Base-by-base conservation (phyloP, 257 asterid species). In the Gentiana macrophylla region DNA sequence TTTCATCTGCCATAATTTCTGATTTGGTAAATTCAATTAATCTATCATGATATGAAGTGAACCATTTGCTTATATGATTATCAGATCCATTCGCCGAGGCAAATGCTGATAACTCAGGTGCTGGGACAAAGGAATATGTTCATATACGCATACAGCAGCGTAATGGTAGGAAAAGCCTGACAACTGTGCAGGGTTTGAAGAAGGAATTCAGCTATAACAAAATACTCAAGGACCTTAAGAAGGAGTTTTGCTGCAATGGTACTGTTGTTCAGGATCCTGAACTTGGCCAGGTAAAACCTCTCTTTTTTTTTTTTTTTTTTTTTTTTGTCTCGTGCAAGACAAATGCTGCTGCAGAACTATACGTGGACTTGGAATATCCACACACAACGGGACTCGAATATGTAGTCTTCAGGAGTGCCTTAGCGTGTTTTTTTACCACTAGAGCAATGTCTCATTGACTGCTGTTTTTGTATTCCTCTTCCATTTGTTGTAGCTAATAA, bases 51-150 rank as follows among this genome's bases (percentile, higher is more conserved):
- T 4, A 8, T n/a, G 36, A 47, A 36, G 37, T 44, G 5, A 12
- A 11, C 35, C 38, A 53, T 37, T 35, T 46, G 13, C 57, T 38
- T 37, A 24, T n/a, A 38, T 35, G 68, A 53, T 43, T 12, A 5
- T 6, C 80, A 86, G 95, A 86, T 79, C 95, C 95, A 62, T 86
- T 83, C 67, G 85, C 89, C 50, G 95, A 86, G 69, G 93, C 93
- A 68, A 77, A 79, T 67, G 95, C 86, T 70, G 92, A 77, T 67
- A 79, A 80, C 70, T 80, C 95, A 4, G 84, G 85, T 62, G 89
- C 93, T 12, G 95, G 87, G 11, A 50, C 95, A 10, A 80, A 83
- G 62, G 95, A 86, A 38, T 86, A 86, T 72, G 92, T 86, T 67
- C 95, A 86, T 57, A 86, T 86, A 49, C 93, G 93, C 4, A 66